These are phyloP conservation scores for Rhodamnia rubescens DNA, from an alignment of 345 rosid species.

Conservation along the genomic window DNA sequence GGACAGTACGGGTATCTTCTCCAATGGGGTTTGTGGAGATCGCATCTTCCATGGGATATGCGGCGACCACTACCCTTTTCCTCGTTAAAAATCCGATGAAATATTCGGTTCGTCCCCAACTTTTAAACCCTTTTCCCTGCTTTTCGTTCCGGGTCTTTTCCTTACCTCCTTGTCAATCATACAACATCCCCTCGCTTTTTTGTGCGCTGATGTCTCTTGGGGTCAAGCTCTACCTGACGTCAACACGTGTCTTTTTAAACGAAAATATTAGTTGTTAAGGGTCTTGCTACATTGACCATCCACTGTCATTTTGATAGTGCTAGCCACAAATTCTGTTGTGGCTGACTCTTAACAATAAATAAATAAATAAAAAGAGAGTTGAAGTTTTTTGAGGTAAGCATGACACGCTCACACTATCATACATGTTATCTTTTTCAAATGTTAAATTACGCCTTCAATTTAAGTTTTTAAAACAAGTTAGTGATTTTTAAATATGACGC, in stretches of 20 bases:
- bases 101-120: background rate
- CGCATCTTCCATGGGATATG: slow-evolving; percentile 10
- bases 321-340: no score
- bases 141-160: background rate
- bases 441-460: no score
- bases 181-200: background rate
- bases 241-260: background rate
- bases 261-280: no score
- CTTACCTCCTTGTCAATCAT: background rate
- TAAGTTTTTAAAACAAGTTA: no score
- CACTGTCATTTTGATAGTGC: no score
- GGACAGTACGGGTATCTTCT: background rate
- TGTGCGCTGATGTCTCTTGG: background rate
- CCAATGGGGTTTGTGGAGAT: background rate
- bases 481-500: no score
- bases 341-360: no score
- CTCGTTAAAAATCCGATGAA: background rate
- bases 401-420: no score
- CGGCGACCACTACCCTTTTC: slow-evolving; percentile 1
- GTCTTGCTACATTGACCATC: no score
- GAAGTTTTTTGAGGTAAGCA: no score
- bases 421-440: no score
- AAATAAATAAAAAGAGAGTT: no score
- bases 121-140: background rate
- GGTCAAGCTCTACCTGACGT: background rate